A percentile compares a stretch with the other conserved stretches of the same genome.
Evolutionary conservation across 2,329 filamentous ascomycete species (phyloP).

Genomic region (Alternaria triticina): DNA sequence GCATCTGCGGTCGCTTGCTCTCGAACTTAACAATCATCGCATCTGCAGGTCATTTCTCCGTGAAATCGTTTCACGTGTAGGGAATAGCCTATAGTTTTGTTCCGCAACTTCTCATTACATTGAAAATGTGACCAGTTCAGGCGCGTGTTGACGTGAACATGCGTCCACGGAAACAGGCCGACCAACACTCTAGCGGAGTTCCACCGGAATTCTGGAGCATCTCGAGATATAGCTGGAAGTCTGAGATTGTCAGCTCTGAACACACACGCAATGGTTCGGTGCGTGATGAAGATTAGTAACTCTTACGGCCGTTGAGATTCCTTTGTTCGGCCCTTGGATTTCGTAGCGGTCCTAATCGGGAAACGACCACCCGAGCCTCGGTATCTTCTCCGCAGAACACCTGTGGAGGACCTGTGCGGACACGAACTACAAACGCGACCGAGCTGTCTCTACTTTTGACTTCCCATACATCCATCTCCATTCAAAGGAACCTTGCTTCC

Average conservation of each 20-base stretch:
- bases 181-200: background rate
- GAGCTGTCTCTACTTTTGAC: background rate
- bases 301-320: background rate
- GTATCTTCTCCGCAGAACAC: slow-evolving; percentile 31
- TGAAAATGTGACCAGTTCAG: background rate
- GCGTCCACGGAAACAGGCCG: background rate
- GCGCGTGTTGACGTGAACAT: background rate
- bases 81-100: background rate
- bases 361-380: slow-evolving; percentile 23
- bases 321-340: background rate
- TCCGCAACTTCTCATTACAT: background rate
- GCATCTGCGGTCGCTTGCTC: background rate
- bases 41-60: background rate
- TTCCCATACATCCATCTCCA: background rate
- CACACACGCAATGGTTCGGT: background rate
- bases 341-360: slow-evolving; percentile 17
- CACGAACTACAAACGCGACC: slow-evolving; percentile 3
- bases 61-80: background rate
- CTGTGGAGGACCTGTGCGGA: slow-evolving; percentile 23
- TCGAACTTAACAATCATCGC: background rate
- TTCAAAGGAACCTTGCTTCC: background rate
- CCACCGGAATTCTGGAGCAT: background rate
- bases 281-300: background rate
- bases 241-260: background rate
- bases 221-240: background rate